A percentile compares a stretch with the other conserved stretches of the same genome.
phyloP scores from a whole-genome alignment of 2,329 filamentous ascomycete species.

The Penicillium sp. region DNA sequence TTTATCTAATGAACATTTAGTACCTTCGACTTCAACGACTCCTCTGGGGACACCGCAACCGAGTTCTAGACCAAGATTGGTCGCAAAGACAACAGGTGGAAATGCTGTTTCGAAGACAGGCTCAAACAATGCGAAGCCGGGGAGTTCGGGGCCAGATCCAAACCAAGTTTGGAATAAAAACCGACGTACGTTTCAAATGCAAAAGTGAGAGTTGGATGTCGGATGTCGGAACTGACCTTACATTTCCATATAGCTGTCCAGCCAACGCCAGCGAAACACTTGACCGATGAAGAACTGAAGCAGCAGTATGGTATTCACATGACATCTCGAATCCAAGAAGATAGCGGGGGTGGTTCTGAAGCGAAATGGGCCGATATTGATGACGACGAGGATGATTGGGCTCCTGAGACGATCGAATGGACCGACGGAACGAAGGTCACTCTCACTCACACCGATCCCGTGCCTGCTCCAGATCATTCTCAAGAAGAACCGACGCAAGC shows the following conservation, averaged over 20 bases:
- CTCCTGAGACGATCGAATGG: constrained; percentile 70
- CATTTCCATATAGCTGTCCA: constrained; percentile 49
- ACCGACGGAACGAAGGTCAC: constrained; percentile 71
- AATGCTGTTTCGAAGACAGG: constrained; percentile 55
- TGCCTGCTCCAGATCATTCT: constrained; percentile 20
- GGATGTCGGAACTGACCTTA: constrained; percentile 23
- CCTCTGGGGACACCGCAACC: constrained; percentile 46
- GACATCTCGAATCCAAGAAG: constrained; percentile 66
- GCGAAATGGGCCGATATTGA: constrained; percentile 72
- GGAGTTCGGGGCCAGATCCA: constrained; percentile 63
- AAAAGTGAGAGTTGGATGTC: background rate
- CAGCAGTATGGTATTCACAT: constrained; percentile 71
- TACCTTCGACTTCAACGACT: constrained; percentile 42
- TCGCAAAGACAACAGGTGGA: constrained; percentile 64
- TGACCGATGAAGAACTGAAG: constrained; percentile 70
- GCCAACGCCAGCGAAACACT: constrained; percentile 64
- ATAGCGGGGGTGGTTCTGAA: constrained; percentile 64
- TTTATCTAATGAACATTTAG: constrained; percentile 25
- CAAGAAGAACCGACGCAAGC: constrained; percentile 31
- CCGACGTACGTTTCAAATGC: constrained; percentile 53
- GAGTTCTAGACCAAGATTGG: constrained; percentile 62
- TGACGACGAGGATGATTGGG: constrained; percentile 71
- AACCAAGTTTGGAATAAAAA: constrained; percentile 74
- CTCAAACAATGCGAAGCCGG: constrained; percentile 50
- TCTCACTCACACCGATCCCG: constrained; percentile 51